These are phyloP conservation scores for Bremia lactucae DNA, from an alignment of 352 stramenopile species.

Conservation along the genomic window DNA sequence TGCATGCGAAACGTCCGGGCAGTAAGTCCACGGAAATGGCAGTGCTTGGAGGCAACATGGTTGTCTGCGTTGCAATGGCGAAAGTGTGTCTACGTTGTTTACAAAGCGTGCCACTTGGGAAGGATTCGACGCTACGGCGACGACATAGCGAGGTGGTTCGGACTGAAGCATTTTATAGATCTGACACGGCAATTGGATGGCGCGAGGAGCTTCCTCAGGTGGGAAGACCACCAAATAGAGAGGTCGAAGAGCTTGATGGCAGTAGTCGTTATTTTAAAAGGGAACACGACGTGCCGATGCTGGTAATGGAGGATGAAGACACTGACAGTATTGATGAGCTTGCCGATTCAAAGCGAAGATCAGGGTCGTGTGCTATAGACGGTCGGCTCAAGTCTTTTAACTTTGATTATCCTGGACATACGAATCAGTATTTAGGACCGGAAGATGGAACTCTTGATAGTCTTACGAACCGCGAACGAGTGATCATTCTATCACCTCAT, in stretches of 20 bases:
- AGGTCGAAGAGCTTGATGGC: conserved; percentile 20
- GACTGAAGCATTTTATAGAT: conserved; percentile 1
- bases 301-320: conserved; percentile 26
- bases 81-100: conserved; percentile 57
- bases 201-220: conserved; percentile 11
- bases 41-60: conserved; percentile 11
- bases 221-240: conserved; percentile 14
- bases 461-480: conserved; percentile 13
- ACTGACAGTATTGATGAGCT: conserved; percentile 24
- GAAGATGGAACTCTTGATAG: conserved; percentile 16
- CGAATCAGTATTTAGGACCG: conserved; percentile 15
- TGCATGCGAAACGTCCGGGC: conserved; percentile 19
- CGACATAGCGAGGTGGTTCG: conserved; percentile 15
- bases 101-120: conserved; percentile 33
- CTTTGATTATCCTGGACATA: too few relatives aligned
- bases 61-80: conserved; percentile 35
- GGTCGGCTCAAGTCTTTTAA: too few relatives aligned
- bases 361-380: conserved; percentile 13
- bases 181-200: not conserved
- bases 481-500: conserved; percentile 21
- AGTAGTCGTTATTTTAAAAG: conserved; percentile 2
- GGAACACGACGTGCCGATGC: conserved; percentile 24
- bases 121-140: conserved; percentile 13
- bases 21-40: conserved; percentile 15
- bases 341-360: conserved; percentile 15